These are phyloP conservation scores for Eucalyptus viminalis DNA, from an alignment of 345 rosid species.

Conservation along the genomic window DNA sequence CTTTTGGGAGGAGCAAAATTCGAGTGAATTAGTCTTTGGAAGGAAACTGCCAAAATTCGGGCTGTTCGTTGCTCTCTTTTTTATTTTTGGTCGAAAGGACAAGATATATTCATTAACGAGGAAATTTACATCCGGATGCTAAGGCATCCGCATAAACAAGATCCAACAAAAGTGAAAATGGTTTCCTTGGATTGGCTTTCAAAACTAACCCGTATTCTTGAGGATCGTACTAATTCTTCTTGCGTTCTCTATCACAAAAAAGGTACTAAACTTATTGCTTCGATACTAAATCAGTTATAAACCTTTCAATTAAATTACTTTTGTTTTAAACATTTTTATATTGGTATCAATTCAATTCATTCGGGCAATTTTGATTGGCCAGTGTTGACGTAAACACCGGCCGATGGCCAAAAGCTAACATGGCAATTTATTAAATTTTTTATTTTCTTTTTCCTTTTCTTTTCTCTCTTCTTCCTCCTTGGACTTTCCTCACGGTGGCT, in stretches of 20 bases:
- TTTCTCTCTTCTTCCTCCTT: too few species aligned
- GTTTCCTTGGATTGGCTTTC: not conserved
- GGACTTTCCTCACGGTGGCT: too few species aligned
- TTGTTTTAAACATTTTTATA: fast-evolving
- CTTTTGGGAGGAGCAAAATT: too few species aligned
- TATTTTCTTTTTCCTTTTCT: too few species aligned
- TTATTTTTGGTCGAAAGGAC: too few species aligned
- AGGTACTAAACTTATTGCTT: too few species aligned
- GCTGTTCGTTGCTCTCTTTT: too few species aligned
- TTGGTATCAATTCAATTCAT: fast-evolving
- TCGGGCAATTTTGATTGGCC: fast-evolving
- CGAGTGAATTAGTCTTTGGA: too few species aligned
- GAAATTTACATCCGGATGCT: too few species aligned
- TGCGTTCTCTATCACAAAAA: not conserved
- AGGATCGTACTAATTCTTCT: not conserved
- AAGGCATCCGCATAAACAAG: too few species aligned
- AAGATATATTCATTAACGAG: too few species aligned
- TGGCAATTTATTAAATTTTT: fast-evolving
- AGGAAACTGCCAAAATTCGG: too few species aligned
- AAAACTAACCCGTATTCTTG: not conserved
- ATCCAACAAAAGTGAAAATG: not conserved
- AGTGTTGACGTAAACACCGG: fast-evolving
- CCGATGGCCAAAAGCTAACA: fast-evolving
- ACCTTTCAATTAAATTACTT: fast-evolving
- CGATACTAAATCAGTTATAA: fast-evolving